Percentiles rank a stretch among this genome's conserved stretches.
Conservation (phyloP, 176 grass and related monocot species). For the Hordeum vulgare region MorexV3_pseudomolecules_assembly NC_058518.1:111229845-111230344, state of each 20-base stretch:
- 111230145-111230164: slow-evolving; percentile 87
- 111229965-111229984: slow-evolving; percentile 44
- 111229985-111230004: slow-evolving; percentile 81
- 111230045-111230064: background rate
- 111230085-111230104: slow-evolving; percentile 93
- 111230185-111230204: slow-evolving; percentile 84
- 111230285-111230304: no score
- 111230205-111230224: slow-evolving; percentile 92
- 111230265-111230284: no score
- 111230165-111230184: slow-evolving; percentile 75
- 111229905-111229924: slow-evolving; percentile 86
- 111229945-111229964: slow-evolving; percentile 72
- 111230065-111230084: slow-evolving; percentile 10
- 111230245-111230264: no score
- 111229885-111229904: background rate
- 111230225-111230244: no score
- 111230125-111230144: slow-evolving; percentile 85
- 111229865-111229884: background rate
- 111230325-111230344: no score
- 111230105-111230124: slow-evolving; percentile 97
- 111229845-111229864: background rate
- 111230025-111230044: background rate
- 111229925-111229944: slow-evolving; percentile 98
- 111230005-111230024: slow-evolving; percentile 38
- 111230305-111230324: no score